A percentile compares a stretch with the other conserved stretches of the same genome.
phyloP scores from a whole-genome alignment of 305 asterid genomes.

The Fraxinus baroniana region DNA sequence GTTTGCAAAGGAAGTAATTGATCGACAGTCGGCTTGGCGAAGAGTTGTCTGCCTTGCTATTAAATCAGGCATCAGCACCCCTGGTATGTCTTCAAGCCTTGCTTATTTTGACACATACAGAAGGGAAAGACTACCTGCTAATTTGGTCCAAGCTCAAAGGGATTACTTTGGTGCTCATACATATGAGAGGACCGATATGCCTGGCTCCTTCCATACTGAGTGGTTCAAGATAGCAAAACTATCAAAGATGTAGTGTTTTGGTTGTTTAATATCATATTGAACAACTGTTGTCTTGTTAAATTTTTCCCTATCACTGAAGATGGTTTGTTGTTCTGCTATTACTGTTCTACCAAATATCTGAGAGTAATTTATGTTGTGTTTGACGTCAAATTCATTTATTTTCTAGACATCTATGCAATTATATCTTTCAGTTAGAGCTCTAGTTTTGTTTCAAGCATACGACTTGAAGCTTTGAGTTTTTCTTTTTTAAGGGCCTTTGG shows the following conservation, averaged over 20 bases:
- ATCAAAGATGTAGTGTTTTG: constrained; percentile 44
- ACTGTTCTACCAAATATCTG: background rate
- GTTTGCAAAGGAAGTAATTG: constrained; percentile 58
- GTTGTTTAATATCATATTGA: background rate
- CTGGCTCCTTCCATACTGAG: constrained; percentile 65
- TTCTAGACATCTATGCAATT: background rate
- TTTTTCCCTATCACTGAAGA: constrained; percentile 16
- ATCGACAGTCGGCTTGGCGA: constrained; percentile 69
- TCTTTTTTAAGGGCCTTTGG: background rate
- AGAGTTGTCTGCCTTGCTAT: constrained; percentile 68
- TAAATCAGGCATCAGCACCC: constrained; percentile 64
- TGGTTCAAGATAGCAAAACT: constrained; percentile 70
- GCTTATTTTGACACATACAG: constrained; percentile 71
- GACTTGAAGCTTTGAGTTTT: background rate
- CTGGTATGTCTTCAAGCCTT: constrained; percentile 73
- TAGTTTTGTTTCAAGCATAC: background rate
- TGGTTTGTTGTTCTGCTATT: background rate
- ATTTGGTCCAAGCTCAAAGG: constrained; percentile 74
- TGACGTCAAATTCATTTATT: background rate
- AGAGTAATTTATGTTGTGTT: background rate
- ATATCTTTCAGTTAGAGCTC: too few species aligned
- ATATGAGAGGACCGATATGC: constrained; percentile 59
- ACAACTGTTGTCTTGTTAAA: constrained; percentile 22
- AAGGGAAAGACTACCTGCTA: constrained; percentile 66
- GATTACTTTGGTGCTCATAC: constrained; percentile 81